Conservation (phyloP, 345 rosid species). For the Stellera chamaejasme region DNA sequence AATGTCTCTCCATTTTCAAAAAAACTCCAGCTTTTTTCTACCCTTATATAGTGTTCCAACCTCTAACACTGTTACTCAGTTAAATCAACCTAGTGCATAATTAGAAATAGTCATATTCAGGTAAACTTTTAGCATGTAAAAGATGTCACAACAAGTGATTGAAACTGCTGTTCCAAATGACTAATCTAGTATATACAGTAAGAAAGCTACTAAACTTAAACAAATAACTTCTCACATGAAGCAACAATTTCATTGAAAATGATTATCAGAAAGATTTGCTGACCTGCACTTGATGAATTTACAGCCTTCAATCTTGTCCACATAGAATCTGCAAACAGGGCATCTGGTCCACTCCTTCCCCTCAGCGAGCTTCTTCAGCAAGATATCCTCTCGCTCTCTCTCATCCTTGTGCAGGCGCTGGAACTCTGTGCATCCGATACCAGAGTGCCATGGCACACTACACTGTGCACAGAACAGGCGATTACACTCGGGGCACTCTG, state of each 20-base stretch:
- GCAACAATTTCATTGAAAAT: neutral
- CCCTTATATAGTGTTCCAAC: no score
- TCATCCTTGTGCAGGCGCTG: slow-evolving; percentile 20
- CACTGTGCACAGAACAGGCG: slow-evolving; percentile 27
- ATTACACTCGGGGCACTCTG: slow-evolving; percentile 25
- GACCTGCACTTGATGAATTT: slow-evolving; percentile 35
- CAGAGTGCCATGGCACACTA: slow-evolving; percentile 30
- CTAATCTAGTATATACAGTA: neutral
- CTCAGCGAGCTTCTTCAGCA: slow-evolving; percentile 29
- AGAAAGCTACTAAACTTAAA: no score
- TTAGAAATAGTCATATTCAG: no score
- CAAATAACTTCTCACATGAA: neutral
- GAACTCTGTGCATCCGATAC: slow-evolving; percentile 22
- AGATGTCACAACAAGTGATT: neutral
- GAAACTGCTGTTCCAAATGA: neutral
- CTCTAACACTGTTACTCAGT: no score
- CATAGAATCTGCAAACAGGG: slow-evolving; percentile 31
- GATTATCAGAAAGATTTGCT: neutral
- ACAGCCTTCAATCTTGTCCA: slow-evolving; percentile 39
- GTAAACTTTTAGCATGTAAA: no score
- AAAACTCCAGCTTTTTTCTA: no score
- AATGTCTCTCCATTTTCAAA: no score
- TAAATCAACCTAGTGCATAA: no score
- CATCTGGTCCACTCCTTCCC: slow-evolving; percentile 30
- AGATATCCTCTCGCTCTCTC: slow-evolving; percentile 18